Percentiles rank a stretch among this genome's conserved stretches.
Conservation (phyloP, 306 rosid genomes). For the Prunus mira region DNA sequence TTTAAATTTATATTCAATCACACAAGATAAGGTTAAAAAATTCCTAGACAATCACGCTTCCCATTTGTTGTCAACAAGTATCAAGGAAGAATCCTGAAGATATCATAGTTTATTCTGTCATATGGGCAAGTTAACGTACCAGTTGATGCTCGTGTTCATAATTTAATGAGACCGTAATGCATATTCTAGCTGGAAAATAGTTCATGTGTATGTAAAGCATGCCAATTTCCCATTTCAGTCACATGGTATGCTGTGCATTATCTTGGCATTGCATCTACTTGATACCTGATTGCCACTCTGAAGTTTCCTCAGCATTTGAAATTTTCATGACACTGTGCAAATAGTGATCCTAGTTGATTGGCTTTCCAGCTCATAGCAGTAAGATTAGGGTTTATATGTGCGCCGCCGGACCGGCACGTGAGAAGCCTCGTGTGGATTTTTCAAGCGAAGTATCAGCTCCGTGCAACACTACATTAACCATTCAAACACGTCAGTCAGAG, state of each 20-base stretch:
- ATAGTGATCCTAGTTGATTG: background rate
- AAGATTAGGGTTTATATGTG: background rate
- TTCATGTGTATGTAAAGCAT: background rate
- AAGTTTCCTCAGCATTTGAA: background rate
- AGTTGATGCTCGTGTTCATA: too few relatives aligned
- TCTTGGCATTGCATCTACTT: background rate
- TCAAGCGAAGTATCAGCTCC: too few relatives aligned
- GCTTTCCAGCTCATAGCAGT: background rate
- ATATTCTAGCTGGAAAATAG: background rate
- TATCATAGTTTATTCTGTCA: background rate
- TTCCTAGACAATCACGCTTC: background rate
- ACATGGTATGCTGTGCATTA: background rate
- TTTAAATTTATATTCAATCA: background rate
- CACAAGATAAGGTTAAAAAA: background rate
- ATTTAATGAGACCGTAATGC: background rate
- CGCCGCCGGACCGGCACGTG: background rate
- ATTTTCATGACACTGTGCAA: background rate
- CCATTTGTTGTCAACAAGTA: background rate
- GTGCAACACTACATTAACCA: too few relatives aligned
- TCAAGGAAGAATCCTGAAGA: background rate
- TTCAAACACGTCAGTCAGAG: too few relatives aligned
- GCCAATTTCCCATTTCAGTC: background rate
- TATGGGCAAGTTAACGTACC: background rate
- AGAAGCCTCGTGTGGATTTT: background rate
- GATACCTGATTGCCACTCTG: background rate